Evolutionary conservation across 805 yeast species (phyloP).

Genomic region (Blastobotrys attinorum): DNA sequence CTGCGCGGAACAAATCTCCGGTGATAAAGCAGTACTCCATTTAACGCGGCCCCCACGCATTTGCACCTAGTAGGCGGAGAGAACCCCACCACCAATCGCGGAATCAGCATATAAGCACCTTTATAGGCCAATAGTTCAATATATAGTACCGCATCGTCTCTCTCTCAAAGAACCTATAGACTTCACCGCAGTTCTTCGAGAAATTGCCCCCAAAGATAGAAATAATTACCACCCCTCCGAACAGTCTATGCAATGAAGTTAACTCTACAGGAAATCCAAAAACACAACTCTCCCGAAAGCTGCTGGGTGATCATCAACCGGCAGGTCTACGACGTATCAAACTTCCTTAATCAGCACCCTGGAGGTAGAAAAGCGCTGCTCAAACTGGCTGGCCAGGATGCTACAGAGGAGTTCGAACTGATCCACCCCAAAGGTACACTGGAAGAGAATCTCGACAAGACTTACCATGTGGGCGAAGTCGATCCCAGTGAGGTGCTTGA

Average conservation of each 20-base stretch:
- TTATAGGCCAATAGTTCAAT: no score
- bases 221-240: no score
- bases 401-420: conserved; percentile 29
- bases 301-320: conserved; percentile 26
- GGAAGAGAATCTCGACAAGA: conserved; percentile 13
- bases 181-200: no score
- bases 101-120: no score
- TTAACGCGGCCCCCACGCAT: no score
- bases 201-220: no score
- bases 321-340: conserved; percentile 32
- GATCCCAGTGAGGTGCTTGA: conserved; percentile 6
- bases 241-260: conserved; percentile 1
- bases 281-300: conserved; percentile 19
- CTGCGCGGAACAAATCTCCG: no score
- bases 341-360: conserved; percentile 29
- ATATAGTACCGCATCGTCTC: no score
- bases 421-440: conserved; percentile 22
- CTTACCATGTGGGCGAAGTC: conserved; percentile 9
- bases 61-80: no score
- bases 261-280: conserved; percentile 16
- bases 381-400: conserved; percentile 44
- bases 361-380: conserved; percentile 44
- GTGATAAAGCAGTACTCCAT: no score
- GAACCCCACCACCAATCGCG: no score
- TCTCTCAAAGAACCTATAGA: no score